Evolutionary conservation across 352 stramenopile genomes (phyloP), one percentile per base, ranked within the genome.

Genomic region (Phytopythium delawarense): DNA sequence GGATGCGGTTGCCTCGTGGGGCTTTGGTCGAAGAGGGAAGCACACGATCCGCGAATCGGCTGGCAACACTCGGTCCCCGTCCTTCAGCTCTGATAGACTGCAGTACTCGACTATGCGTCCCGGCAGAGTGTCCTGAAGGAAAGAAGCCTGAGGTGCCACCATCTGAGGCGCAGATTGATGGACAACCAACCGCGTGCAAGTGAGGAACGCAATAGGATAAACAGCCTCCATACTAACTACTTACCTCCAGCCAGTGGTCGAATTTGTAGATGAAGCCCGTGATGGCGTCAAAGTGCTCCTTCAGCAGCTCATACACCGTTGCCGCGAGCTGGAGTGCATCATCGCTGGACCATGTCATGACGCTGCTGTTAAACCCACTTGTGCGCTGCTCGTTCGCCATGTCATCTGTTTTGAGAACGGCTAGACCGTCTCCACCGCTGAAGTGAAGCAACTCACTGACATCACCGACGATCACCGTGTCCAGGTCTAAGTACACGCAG

Each of bases 161-260:
- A 92, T 89, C 71, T 72, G 39, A 50, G 30, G 4, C 4, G 35
- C 0, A 20, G 2, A 52, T 15, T 52, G 4, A 52, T 28, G 40
- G 28, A 20, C 4, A 52, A n/a, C 23, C 4, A 49, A n/a, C 23
- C 25, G 53, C 8, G 44, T 23, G 32, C 11, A 20, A 32, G 15
- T 12, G 28, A 16, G 48, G 15, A 12, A 12, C 0, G 23, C 2
- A 4, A 15, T n/a, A n/a, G 35, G 35, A n/a, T 12, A 15, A 30
- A 25, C 18, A 52, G 21, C 21, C 23, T 30, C 34, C 13, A 6
- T 11, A 25, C 7, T 39, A 2, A 13, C 16, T 6, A 30, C 48
- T 35, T 25, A 82, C 72, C 76, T 96, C 87, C 21, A 94, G 71
- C 87, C 83, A 96, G 57, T 96, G 88, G 56, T 96, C 88, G 56